Evolutionary conservation across 192 early-diverging fungal species (phyloP), one percentile per base, ranked within the genome.

Genomic region (Coemansia sp.): DNA sequence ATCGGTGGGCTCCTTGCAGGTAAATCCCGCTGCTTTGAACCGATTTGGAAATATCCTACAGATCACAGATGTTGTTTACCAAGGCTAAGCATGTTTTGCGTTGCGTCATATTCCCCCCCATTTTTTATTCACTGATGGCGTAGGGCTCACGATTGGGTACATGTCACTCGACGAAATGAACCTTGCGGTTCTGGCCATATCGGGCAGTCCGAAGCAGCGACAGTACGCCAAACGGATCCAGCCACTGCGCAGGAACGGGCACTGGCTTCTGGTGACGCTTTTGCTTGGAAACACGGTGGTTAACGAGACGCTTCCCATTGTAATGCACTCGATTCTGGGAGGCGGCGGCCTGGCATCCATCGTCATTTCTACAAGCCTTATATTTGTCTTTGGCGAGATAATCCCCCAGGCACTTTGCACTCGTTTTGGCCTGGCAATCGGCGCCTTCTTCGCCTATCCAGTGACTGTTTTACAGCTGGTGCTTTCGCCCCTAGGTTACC

Each of bases 311-410:
- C 81, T 95, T 61, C 93, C 93, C 9, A 91, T 95, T 65, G 82
- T 95, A 59, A 84, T 93, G 61, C 87, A 95, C 65, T 86, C 85
- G 14, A 83, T 92, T 8, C 83, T 88, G 19, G 89, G 89, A 9
- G 90, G 90, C 49, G 88, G 88, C 46, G 94, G 94, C 2, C 79
- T 89, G 55, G 85, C 85, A 17, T 95, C 95, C 29, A 88, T 99
- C 23, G 69, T 95, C 9, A 85, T 91, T 15, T 96, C 95, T 4
- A 97, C 93, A 1, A 86, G 85, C 0, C 73, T 95, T 36, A 93
- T 99, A 64, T 91, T 99, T 8, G 61, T 97, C 32, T 98, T 95
- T 83, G 93, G 97, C 61, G 97, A 99, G 88, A 92, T 97, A 56
- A 90, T 98, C 59, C 95, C 96, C 17, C 94, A 96, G 67, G 89